Base-by-base conservation (phyloP, 2,329 filamentous ascomycete genomes). In the Penicillium sumatraense region DNA sequence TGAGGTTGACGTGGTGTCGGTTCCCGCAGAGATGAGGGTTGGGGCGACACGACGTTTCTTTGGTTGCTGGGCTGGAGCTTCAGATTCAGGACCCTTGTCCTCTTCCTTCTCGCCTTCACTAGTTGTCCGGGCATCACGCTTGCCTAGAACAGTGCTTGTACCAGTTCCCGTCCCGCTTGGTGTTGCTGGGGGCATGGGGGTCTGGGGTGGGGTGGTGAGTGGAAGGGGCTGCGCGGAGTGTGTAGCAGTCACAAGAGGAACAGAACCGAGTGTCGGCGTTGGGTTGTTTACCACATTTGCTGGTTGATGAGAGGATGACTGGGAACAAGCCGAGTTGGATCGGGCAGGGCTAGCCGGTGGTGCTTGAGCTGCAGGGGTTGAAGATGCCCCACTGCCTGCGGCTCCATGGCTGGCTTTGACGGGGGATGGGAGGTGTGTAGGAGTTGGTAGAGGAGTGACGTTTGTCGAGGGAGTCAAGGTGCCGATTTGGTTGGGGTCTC, bases 181-280 rank as follows among this genome's bases (percentile, higher is more conserved):
- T 53, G 73, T 71, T 21, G 69, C 73, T 4, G 74, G 71, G 27
- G 77, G 75, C 55, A 84, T 78, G 5, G 93, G 93, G 3, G 93
- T 98, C 72, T 96, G 89, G 1, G 93, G 95, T 2, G 95, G 93
- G 7, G 93, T 97, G 33, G 90, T 91, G 66, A 96, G 85, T 0
- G 92, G 90, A 40, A 96, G 77, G 1, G 71, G 72, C 49, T 76
- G 75, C 6, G 71, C 68, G 5, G 89, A 90, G 60, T 88, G 89
- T 9, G 89, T 80, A 5, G 90, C 90, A 11, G 90, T 86, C 23
- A 96, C 85, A 49, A 87, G 83, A 0, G 92, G 91, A 14, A 96
- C 83, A 51, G 82, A 90, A 13, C 91, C 89, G 27, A 91, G 83
- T 8, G 90, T 89, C 1, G 95, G 86, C 1, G 90, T 87, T 1